phyloP scores from a whole-genome alignment of 2,329 filamentous ascomycete species.

The Aspergillus alliaceus region DNA sequence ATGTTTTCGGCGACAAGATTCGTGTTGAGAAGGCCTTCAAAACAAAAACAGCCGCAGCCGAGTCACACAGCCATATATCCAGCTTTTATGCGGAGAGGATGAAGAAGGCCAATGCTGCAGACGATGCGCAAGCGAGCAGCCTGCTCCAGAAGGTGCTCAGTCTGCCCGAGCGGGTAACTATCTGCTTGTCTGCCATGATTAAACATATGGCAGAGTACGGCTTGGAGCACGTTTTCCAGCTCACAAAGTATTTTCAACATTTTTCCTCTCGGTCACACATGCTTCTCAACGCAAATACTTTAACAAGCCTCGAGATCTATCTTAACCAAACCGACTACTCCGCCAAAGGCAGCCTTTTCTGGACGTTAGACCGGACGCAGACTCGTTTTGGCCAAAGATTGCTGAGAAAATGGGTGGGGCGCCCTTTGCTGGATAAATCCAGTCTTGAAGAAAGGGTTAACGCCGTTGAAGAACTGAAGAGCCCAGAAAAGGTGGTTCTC shows the following conservation, averaged over 20 bases:
- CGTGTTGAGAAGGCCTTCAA: slow-evolving; percentile 78
- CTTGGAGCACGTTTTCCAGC: slow-evolving; percentile 88
- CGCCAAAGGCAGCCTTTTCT: slow-evolving; percentile 86
- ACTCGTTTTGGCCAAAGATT: slow-evolving; percentile 87
- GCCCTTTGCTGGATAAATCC: slow-evolving; percentile 75
- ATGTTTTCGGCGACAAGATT: slow-evolving; percentile 87
- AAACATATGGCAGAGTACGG: slow-evolving; percentile 88
- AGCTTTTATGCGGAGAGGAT: slow-evolving; percentile 89
- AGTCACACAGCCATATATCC: slow-evolving; percentile 84
- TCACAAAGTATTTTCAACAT: slow-evolving; percentile 95
- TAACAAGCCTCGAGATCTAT: slow-evolving; percentile 93
- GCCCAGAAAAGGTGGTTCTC: slow-evolving; percentile 63
- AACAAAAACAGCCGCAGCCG: slow-evolving; percentile 76
- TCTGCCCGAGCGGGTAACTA: slow-evolving; percentile 79
- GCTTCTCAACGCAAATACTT: slow-evolving; percentile 90
- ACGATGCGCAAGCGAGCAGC: slow-evolving; percentile 58
- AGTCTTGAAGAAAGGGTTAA: slow-evolving; percentile 75
- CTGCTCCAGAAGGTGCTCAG: slow-evolving; percentile 84
- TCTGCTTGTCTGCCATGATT: slow-evolving; percentile 96
- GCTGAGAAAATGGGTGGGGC: slow-evolving; percentile 90
- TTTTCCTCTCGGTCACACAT: slow-evolving; percentile 95
- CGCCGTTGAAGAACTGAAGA: slow-evolving; percentile 82
- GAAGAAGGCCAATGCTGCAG: slow-evolving; percentile 57
- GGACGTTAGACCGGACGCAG: slow-evolving; percentile 89
- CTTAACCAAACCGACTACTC: slow-evolving; percentile 88